Percentiles rank a stretch among this genome's conserved stretches.
These are phyloP conservation scores for Solanum hybrid DNA, from an alignment of 305 asterid genomes.

Conservation along the genomic window DNA sequence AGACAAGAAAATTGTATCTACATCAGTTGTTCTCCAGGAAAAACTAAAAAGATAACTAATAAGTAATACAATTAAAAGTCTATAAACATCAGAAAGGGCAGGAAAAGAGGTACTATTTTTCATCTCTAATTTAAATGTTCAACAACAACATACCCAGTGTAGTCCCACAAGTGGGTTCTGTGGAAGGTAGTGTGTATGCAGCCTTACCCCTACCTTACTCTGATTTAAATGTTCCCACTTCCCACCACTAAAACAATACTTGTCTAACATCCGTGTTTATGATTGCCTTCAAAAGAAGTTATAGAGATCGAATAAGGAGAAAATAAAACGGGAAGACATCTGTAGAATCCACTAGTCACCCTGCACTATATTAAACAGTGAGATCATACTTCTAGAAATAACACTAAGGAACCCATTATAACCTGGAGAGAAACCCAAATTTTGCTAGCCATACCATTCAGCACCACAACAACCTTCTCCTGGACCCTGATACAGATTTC, in stretches of 20 bases:
- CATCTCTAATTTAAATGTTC: not conserved
- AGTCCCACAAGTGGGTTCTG: not conserved
- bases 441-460: not conserved
- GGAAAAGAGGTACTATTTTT: not conserved
- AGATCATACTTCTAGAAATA: not conserved
- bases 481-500: not conserved
- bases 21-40: constrained; percentile 27
- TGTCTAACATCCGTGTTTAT: not conserved
- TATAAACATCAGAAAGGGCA: not conserved
- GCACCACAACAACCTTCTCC: not conserved
- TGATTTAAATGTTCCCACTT: not conserved
- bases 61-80: constrained; percentile 6
- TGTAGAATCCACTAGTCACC: not conserved
- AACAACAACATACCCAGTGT: not conserved
- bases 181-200: not conserved
- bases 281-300: not conserved
- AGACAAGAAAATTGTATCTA: constrained; percentile 51
- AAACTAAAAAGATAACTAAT: not conserved
- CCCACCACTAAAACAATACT: not conserved
- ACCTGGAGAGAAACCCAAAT: not conserved
- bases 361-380: not conserved
- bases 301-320: not conserved
- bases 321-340: not conserved
- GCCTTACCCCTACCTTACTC: not conserved
- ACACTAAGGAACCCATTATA: not conserved